Evolutionary conservation across 2,329 filamentous ascomycete genomes (phyloP), one percentile per base, ranked within the genome.

Genomic region (Alternaria burnsii): DNA sequence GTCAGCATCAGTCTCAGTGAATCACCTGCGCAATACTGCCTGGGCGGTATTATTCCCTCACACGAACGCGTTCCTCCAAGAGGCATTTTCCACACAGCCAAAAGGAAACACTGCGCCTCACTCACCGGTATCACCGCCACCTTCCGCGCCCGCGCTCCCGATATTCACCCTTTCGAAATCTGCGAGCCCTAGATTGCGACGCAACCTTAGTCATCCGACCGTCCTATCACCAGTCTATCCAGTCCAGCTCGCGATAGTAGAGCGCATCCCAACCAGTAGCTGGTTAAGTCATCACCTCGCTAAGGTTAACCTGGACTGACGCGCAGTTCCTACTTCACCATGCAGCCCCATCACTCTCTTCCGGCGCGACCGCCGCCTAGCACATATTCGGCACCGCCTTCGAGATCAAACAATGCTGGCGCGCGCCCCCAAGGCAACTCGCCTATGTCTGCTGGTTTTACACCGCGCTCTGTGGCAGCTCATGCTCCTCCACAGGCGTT

Each of bases 321-420:
- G 47, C 53, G 43, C 56, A 52, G 43, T 30, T 47, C 53, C 55
- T 28, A 40, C 52, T 40, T 58, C 59, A 59, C 48, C 42, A 74
- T 73, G 70, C 79, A 74, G 71, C 78, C 80, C 41, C 82, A 71
- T 82, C 86, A 77, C 74, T 92, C 90, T 70, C 89, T 96, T 40
- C 92, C 92, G 67, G 88, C 92, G 65, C 89, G 91, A 70, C 92
- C 92, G 63, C 91, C 92, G 42, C 86, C 88, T 53, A 83, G 88
- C 26, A 77, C 76, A 55, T 78, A 78, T 63, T 79, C 80, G 70
- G 92, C 92, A 63, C 91, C 91, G 44, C 87, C 88, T 53, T 83
- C 87, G 28, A 76, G 81, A 36, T 73, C 76, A 46, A 70, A 66
- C 65, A 70, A 64, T 52, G 54, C 61, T 41, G 66, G 75, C 69